Evolutionary conservation across 768 basidiomycete genomes (phyloP), one percentile per base, ranked within the genome.

Genomic region (Russula sp.): DNA sequence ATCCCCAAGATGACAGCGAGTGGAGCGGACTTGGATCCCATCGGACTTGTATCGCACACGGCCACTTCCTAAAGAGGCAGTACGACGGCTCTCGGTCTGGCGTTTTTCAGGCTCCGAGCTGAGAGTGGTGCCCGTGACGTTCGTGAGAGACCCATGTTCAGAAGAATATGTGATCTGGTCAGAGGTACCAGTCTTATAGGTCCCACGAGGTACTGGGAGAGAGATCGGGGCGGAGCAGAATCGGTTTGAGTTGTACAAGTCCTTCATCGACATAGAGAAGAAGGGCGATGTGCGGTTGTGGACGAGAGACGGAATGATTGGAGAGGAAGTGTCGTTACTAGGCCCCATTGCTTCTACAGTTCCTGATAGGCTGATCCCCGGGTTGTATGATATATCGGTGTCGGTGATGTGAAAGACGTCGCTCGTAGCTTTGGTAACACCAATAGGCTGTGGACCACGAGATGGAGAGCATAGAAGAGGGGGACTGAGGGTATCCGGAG

Each of bases 1-100:
- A 7, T 55, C 57, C 47, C 52, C 57, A 3, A 59, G 57, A 31
- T 49, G 45, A 40, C 52, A 55, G 13, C 39, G 9, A 1, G 18
- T 47, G 6, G 52, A 27, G 13, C 45, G 53, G 42, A 55, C 63
- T 55, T 55, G 57, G 16, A 64, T 55, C 31, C 53, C 40, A 39
- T 64, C 58, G 13, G 63, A 64, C 22, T 55, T 64, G 58, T 54
- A 55, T 50, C 58, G 57, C 8, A 53, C 55, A 3, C 32, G 63
- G 20, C 53, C 8, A 22, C 39, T 35, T 37, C 27, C 42, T 6
- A 31, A 35, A 14, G 53, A 45, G 7, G 53, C 55, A 7, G 14
- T 18, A 10, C 47, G 31, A 27, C n/a, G 32, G 2, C 16, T 16
- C 31, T 31, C 47, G 1, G 6, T 37, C n/a, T 48, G 39, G 34